These are phyloP conservation scores for Cyberlindnera mrakii DNA, from an alignment of 805 yeast genomes.

Conservation along the genomic window DNA sequence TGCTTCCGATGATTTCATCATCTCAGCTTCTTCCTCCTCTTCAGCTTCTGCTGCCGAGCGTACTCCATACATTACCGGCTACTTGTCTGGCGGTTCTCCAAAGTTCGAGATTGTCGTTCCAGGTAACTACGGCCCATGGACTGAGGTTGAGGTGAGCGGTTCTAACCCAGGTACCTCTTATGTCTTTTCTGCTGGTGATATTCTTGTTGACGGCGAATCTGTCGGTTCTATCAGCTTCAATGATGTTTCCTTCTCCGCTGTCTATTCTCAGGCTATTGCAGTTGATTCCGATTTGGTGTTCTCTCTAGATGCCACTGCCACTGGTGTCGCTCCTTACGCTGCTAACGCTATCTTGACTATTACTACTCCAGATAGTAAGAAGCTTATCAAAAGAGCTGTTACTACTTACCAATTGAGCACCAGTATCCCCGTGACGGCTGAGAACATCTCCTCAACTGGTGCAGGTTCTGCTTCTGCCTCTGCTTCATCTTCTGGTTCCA, in stretches of 20 bases:
- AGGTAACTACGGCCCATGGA: slow-evolving; percentile 19
- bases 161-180: slow-evolving; percentile 15
- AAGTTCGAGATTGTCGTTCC: slow-evolving; percentile 20
- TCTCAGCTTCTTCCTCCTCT: slow-evolving; percentile 15
- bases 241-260: slow-evolving; percentile 11
- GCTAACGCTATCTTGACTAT: slow-evolving; percentile 10
- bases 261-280: slow-evolving; percentile 10
- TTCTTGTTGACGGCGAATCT: slow-evolving; percentile 11
- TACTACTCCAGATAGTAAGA: slow-evolving; percentile 15
- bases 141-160: slow-evolving; percentile 16
- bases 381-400: slow-evolving; percentile 15
- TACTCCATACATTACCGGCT: slow-evolving; percentile 22
- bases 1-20: slow-evolving; percentile 14
- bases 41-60: slow-evolving; percentile 11
- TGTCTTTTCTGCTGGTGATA: slow-evolving; percentile 14
- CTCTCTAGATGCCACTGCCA: slow-evolving; percentile 13
- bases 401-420: slow-evolving; percentile 4
- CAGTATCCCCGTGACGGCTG: slow-evolving; percentile 7
- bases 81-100: slow-evolving; percentile 22
- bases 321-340: slow-evolving; percentile 19
- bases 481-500: slow-evolving; percentile 10
- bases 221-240: slow-evolving; percentile 6
- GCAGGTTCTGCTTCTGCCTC: slow-evolving; percentile 3
- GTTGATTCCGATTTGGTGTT: slow-evolving; percentile 8
- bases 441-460: slow-evolving; percentile 6